Conservation (phyloP, 768 basidiomycete genomes). For the Tephrocybe sp. region DNA sequence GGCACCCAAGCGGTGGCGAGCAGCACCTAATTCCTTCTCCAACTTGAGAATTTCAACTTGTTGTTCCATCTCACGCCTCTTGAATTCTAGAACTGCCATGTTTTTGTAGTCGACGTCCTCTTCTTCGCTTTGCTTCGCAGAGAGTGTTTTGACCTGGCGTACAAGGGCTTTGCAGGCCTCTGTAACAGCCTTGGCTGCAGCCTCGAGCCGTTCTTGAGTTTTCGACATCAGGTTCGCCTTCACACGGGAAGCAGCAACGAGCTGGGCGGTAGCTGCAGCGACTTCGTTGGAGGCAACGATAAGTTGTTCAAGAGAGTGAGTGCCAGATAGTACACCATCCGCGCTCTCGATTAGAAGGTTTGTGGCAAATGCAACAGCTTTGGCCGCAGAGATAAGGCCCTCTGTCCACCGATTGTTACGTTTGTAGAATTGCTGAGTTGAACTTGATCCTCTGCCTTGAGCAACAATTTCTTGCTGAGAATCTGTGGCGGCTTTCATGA, state of each 20-base stretch:
- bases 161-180: constrained; percentile 97
- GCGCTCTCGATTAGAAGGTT: constrained; percentile 94
- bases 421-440: constrained; percentile 98
- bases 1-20: constrained; percentile 74
- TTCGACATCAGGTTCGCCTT: constrained; percentile 99
- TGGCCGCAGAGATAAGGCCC: constrained; percentile 96
- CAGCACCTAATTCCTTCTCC: constrained; percentile 92
- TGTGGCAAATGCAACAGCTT: constrained; percentile 96
- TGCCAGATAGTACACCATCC: constrained; percentile 95
- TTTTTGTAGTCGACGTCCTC: constrained; percentile 88
- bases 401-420: constrained; percentile 99
- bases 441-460: constrained; percentile 90
- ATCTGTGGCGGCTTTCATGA: constrained; percentile 95
- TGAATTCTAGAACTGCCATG: constrained; percentile 95
- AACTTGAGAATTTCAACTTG: constrained; percentile 97
- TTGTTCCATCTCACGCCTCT: constrained; percentile 97
- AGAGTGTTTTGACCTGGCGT: constrained; percentile 92
- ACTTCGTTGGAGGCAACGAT: constrained; percentile 99
- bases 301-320: constrained; percentile 96
- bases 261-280: constrained; percentile 93
- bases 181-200: constrained; percentile 96
- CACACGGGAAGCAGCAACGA: constrained; percentile 97
- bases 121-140: constrained; percentile 74
- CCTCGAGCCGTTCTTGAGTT: constrained; percentile 93
- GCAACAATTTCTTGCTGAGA: constrained; percentile 98